Conservation (phyloP, 2,329 filamentous ascomycete species). For the Trichoderma atroviride region DNA sequence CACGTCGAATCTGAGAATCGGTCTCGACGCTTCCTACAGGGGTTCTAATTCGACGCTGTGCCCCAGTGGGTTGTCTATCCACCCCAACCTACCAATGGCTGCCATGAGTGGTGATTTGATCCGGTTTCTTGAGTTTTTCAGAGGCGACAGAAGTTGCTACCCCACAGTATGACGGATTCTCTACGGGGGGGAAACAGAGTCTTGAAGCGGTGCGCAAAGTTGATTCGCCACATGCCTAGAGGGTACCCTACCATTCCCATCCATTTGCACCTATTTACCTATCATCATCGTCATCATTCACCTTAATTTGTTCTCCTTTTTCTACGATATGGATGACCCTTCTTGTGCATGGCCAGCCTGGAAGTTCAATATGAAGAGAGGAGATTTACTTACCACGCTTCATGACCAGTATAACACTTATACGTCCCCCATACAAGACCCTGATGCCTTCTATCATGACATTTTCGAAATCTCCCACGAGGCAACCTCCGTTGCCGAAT, state of each 20-base stretch:
- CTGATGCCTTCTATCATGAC: too few species aligned
- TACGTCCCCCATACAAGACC: too few species aligned
- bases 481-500: too few species aligned
- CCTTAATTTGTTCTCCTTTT: too few species aligned
- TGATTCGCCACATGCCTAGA: neutral
- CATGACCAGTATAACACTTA: too few species aligned
- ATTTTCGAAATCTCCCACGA: too few species aligned
- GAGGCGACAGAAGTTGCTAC: neutral
- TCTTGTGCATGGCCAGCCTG: too few species aligned
- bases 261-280: neutral
- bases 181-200: neutral
- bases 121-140: neutral
- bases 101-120: neutral
- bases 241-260: neutral
- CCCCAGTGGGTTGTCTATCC: neutral
- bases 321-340: too few species aligned
- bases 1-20: neutral
- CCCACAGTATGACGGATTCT: neutral
- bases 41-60: neutral
- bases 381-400: too few species aligned
- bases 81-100: neutral
- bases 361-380: too few species aligned
- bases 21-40: neutral
- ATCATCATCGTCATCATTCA: neutral
- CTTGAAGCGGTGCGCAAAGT: neutral